Base-by-base conservation (phyloP, 768 basidiomycete genomes). In the Calocybe indica region DNA sequence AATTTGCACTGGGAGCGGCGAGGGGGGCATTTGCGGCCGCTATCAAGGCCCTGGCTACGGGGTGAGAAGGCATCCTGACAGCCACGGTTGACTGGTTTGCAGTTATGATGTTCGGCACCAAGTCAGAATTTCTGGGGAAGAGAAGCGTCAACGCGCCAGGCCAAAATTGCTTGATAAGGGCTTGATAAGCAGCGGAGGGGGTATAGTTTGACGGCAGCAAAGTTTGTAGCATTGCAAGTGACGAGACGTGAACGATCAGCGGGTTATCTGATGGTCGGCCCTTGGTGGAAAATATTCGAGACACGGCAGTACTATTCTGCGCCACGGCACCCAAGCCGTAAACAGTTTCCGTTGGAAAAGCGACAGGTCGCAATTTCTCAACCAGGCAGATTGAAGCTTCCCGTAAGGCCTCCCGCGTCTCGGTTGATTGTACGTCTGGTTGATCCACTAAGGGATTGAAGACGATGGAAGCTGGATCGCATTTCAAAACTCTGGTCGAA, bases 291-390 rank as follows among this genome's bases (percentile, higher is more conserved):
- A 92, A 99, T 57, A 99, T 93, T 56, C 75, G 76, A 2, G 74
- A 60, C 5, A 81, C 78, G 2, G 94, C 92, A 11, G 65, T 53
- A 6, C 76, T 53, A 56, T 81, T 69, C 39, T 92, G 68, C 0
- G 95, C 92, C 14, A 83, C 67, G 0, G 92, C 96, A 29, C 89
- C 96, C n/a, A 99, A 81, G 1, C 96, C 96, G 65, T 98, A 99
- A 8, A 99, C 96, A 0, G 96, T 98, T 67, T 99, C 96, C 30
- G 96, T 97, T 0, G 96, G 95, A 61, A 99, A 89, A 0, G 85
- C 94, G 47, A 98, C 86, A 14, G 79, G 73, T 48, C 79, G 70
- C 11, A 64, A 56, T 15, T 67, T 67, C 32, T 74, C 55, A 40
- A 73, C 64, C 6, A 88, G 74, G 47, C 77, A 72, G 47, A 72